A percentile compares a stretch with the other conserved stretches of the same genome.
phyloP scores from a whole-genome alignment of 129 eudicot genomes.

The Flaveria bidentis region DNA sequence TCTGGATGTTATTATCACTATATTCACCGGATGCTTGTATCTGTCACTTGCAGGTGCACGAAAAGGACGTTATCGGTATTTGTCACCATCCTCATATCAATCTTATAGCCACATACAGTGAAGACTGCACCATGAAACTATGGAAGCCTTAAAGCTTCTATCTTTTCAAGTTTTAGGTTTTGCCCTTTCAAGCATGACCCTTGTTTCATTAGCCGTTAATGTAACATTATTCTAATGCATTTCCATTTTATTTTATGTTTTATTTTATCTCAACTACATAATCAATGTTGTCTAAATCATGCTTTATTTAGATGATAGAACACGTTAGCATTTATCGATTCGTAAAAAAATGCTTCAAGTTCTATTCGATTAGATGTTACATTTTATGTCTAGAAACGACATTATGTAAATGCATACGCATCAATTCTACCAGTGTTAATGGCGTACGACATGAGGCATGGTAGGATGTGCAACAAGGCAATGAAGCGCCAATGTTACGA shows the following conservation, averaged over 20 bases:
- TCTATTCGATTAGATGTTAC: background rate
- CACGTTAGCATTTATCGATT: background rate
- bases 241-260: background rate
- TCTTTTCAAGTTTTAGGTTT: background rate
- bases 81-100: constrained; percentile 95
- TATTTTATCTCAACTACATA: background rate
- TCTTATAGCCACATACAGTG: constrained; percentile 86
- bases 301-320: background rate
- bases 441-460: too few species aligned
- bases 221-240: constrained; percentile 3
- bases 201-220: background rate
- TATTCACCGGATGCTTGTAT: background rate
- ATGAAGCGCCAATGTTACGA: too few species aligned
- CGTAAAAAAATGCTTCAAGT: background rate
- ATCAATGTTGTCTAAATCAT: background rate
- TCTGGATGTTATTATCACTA: background rate
- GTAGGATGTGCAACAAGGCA: too few species aligned
- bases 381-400: background rate
- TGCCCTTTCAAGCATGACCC: background rate
- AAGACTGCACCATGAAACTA: constrained; percentile 91
- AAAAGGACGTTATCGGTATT: constrained; percentile 91
- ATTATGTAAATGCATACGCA: too few species aligned
- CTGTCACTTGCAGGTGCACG: constrained; percentile 65
- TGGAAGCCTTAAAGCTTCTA: constrained; percentile 79
- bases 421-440: too few species aligned